These are phyloP conservation scores for Candida coquimbonensis DNA, from an alignment of 805 yeast genomes.

Conservation along the genomic window DNA sequence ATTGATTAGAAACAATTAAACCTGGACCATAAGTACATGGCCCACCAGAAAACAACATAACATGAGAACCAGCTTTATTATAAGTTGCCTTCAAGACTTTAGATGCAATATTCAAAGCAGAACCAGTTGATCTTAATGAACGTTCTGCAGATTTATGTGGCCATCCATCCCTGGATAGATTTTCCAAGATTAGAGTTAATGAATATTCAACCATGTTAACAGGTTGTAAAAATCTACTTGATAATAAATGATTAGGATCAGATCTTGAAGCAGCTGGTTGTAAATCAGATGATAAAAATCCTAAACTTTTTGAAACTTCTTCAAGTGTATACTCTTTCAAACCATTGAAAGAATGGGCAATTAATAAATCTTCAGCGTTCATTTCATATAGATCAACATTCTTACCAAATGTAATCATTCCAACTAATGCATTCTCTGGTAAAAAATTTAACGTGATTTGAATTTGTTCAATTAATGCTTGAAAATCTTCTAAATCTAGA, in stretches of 20 bases:
- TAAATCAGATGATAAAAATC: slow-evolving; percentile 32
- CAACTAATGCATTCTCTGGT: slow-evolving; percentile 50
- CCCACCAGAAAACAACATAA: slow-evolving; percentile 52
- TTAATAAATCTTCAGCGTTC: slow-evolving; percentile 26
- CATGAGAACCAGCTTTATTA: slow-evolving; percentile 46
- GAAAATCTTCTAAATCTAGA: slow-evolving; percentile 43
- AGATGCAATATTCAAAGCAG: slow-evolving; percentile 46
- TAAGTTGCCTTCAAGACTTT: slow-evolving; percentile 31
- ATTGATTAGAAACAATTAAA: slow-evolving; percentile 42
- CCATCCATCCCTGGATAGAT: slow-evolving; percentile 42
- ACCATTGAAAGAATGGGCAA: slow-evolving; percentile 48
- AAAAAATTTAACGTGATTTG: slow-evolving; percentile 37
- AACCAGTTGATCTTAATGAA: slow-evolving; percentile 49
- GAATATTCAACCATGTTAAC: slow-evolving; percentile 37
- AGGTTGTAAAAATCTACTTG: slow-evolving; percentile 14
- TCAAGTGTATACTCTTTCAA: slow-evolving; percentile 41
- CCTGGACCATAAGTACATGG: slow-evolving; percentile 67
- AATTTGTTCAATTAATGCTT: slow-evolving; percentile 44
- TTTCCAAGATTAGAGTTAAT: slow-evolving; percentile 41
- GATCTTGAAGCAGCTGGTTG: slow-evolving; percentile 11
- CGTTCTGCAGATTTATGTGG: slow-evolving; percentile 40
- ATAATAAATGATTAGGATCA: slow-evolving; percentile 1
- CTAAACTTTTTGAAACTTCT: slow-evolving; percentile 39
- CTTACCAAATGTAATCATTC: slow-evolving; percentile 53
- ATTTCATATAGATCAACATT: slow-evolving; percentile 53